Conservation (phyloP, 805 yeast species). For the Diddensiella transvaalensis region DNA sequence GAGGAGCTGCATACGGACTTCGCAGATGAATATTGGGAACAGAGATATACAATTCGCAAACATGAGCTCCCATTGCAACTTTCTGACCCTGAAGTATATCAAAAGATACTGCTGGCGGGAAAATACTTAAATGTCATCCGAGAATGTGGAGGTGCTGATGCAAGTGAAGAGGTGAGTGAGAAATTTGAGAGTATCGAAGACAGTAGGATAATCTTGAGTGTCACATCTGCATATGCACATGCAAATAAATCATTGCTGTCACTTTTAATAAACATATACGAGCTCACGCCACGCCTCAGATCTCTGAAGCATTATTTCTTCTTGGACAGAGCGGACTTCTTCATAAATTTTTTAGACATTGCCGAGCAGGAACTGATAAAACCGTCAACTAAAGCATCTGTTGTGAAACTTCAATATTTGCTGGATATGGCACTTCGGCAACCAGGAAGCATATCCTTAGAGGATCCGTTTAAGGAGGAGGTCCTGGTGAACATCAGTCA, state of each 20-base stretch:
- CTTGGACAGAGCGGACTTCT: conserved; percentile 47
- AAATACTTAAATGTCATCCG: conserved; percentile 72
- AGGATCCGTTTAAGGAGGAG: conserved; percentile 36
- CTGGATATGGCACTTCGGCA: conserved; percentile 38
- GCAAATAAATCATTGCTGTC: conserved; percentile 62
- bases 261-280: conserved; percentile 58
- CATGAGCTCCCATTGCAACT: conserved; percentile 76
- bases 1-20: conserved; percentile 29
- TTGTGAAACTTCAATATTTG: conserved; percentile 34
- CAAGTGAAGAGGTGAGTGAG: conserved; percentile 34
- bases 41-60: conserved; percentile 62
- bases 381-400: conserved; percentile 30
- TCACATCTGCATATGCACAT: conserved; percentile 58
- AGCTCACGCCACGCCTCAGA: conserved; percentile 45
- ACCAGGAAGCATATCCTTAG: conserved; percentile 37
- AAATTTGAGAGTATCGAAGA: conserved; percentile 37
- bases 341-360: conserved; percentile 50
- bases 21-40: conserved; percentile 41
- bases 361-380: conserved; percentile 53
- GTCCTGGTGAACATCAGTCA: conserved; percentile 32
- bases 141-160: conserved; percentile 48
- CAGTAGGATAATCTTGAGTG: conserved; percentile 48
- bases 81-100: conserved; percentile 47
- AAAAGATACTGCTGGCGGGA: conserved; percentile 75
- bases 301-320: conserved; percentile 57